Percentiles rank a stretch among this genome's conserved stretches.
phyloP scores from a whole-genome alignment of 352 stramenopile species.

The Phytopythium litorale region DNA sequence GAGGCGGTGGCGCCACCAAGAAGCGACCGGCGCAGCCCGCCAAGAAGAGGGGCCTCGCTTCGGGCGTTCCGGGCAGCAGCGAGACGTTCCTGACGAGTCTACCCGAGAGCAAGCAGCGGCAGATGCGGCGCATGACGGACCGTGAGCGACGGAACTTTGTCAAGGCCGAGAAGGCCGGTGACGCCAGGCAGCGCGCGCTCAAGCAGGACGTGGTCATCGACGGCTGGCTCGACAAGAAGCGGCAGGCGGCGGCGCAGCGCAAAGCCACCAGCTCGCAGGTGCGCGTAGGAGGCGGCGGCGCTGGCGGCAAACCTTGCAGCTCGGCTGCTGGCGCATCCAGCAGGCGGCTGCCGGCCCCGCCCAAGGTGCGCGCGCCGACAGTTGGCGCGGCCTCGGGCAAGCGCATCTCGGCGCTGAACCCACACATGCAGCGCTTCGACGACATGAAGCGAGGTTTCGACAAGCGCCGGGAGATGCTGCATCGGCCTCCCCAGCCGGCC shows the following conservation, averaged over 20 bases:
- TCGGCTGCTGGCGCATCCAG: constrained; percentile 13
- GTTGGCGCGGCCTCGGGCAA: constrained; percentile 51
- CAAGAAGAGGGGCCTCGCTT: constrained; percentile 31
- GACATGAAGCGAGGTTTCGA: constrained; percentile 60
- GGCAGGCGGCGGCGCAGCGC: constrained; percentile 48
- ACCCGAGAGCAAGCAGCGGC: constrained; percentile 54
- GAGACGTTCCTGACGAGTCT: constrained; percentile 60
- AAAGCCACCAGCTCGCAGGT: constrained; percentile 34
- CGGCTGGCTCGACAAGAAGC: constrained; percentile 68
- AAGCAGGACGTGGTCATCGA: constrained; percentile 78
- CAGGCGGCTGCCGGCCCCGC: constrained; percentile 22
- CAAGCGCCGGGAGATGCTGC: constrained; percentile 48
- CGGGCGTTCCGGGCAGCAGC: constrained; percentile 1
- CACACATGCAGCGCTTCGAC: constrained; percentile 61
- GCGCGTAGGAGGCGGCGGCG: constrained; percentile 3
- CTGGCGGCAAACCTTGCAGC: not conserved
- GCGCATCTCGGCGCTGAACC: constrained; percentile 34
- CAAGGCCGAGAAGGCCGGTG: constrained; percentile 51
- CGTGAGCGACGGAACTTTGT: constrained; percentile 51
- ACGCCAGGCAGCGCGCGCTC: constrained; percentile 23
- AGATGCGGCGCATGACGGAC: constrained; percentile 62
- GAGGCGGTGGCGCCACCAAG: not conserved
- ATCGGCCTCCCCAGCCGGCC: constrained; percentile 22
- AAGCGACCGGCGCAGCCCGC: not conserved
- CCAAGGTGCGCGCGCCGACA: constrained; percentile 37